phyloP scores from a whole-genome alignment of 768 basidiomycete species.

The Boletus subparvulus region DNA sequence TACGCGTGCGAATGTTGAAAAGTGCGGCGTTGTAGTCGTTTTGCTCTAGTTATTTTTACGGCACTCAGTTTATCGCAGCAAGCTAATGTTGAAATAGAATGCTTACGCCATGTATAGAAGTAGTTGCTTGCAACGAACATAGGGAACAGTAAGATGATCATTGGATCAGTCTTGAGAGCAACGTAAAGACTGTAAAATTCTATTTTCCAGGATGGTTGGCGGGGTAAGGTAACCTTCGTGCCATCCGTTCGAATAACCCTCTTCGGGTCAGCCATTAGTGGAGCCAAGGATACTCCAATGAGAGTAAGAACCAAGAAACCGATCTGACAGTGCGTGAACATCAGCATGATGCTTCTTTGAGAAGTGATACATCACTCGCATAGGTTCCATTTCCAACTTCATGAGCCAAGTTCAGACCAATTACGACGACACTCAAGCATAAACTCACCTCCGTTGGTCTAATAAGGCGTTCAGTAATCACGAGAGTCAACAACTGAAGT shows the following conservation, averaged over 20 bases:
- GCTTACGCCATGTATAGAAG: constrained; percentile 84
- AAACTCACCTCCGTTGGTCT: constrained; percentile 33
- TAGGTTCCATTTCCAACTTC: constrained; percentile 74
- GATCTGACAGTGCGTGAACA: constrained; percentile 47
- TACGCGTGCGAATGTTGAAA: constrained; percentile 77
- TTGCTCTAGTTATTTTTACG: constrained; percentile 52
- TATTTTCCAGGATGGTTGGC: constrained; percentile 74
- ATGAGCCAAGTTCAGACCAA: constrained; percentile 1
- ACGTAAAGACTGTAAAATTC: constrained; percentile 71
- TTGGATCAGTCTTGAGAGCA: constrained; percentile 66
- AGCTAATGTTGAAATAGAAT: neutral
- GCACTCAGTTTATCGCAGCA: constrained; percentile 6
- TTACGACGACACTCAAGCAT: neutral
- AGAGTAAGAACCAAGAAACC: constrained; percentile 71
- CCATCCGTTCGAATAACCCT: constrained; percentile 77
- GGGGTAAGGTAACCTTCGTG: constrained; percentile 57
- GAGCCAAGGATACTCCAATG: constrained; percentile 64
- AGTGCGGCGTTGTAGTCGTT: constrained; percentile 78
- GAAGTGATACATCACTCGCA: constrained; percentile 39
- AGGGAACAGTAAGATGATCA: constrained; percentile 74
- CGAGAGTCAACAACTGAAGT: neutral
- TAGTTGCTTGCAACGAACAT: constrained; percentile 86
- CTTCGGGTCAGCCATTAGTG: constrained; percentile 69
- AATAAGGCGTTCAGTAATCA: neutral
- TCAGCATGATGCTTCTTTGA: neutral